Base-by-base conservation (phyloP, 106 monocot species). In the Vanilla planifolia region DNA sequence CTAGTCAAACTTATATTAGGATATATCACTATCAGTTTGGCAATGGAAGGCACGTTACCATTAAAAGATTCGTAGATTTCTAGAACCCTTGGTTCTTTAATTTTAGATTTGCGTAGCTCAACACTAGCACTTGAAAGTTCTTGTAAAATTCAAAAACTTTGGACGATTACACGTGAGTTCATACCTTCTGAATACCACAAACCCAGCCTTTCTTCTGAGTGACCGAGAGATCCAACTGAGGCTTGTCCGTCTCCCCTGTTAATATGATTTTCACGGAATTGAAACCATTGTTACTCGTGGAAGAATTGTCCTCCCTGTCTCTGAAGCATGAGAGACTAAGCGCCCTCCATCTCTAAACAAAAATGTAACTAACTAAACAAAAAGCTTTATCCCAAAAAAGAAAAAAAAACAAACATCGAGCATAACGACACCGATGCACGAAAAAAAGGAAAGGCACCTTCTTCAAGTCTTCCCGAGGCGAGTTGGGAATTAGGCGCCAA, bases 141-240 rank as follows among this genome's bases (percentile, higher is more conserved):
- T 42, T 0, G 15, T 14, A 32, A 60, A 20, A 62, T 1, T 0
- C 48, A 40, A 46, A 4, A 60, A 60, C 39, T n/a, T 21, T n/a
- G 19, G 4, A 17, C 35, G 15, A 59, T 5, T 37, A 36, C 23
- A 48, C 2, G 24, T 23, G 9, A 56, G n/a, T 1, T 10, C 43
- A 42, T 19, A 61, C 60, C 60, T 61, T 61, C 27, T 43, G 60
- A 40, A 61, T 26, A 20, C 34, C 17, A 28, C 26, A 26, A 61
- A 42, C 25, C 61, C 43, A 61, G n/a, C 21, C 15, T 61, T 43
- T 10, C 0, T 0, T 42, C 19, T 16, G 6, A 43, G 19, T 43
- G 0, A 2, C 43, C 25, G 35, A 43, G 25, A 9, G 15, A 27
- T 43, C 43, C 42, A 61, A 61, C 28, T 43, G 9, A 25, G 43